phyloP scores from a whole-genome alignment of 768 basidiomycete genomes.

The Xerocomellus dryophilus region DNA sequence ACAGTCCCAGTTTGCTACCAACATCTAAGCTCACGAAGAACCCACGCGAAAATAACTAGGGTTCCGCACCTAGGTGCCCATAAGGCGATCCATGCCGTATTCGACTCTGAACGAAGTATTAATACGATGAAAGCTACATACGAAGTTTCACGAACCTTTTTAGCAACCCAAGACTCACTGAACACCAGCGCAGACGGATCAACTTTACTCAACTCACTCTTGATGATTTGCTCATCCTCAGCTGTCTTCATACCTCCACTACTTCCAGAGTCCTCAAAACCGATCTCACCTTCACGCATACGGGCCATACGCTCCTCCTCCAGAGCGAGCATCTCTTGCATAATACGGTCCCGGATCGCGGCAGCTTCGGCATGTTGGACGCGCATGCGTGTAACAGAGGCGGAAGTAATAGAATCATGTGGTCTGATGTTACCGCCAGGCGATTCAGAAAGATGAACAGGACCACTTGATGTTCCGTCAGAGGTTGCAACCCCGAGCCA shows the following conservation, averaged over 20 bases:
- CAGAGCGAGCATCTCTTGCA: constrained; percentile 96
- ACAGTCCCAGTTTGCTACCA: constrained; percentile 76
- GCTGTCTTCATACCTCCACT: constrained; percentile 54
- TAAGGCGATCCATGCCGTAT: constrained; percentile 94
- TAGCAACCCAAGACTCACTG: constrained; percentile 90
- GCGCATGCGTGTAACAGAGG: constrained; percentile 54
- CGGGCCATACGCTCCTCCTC: constrained; percentile 96
- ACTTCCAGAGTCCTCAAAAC: constrained; percentile 49
- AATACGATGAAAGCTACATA: not conserved
- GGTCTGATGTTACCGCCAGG: constrained; percentile 23
- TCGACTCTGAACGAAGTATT: constrained; percentile 48
- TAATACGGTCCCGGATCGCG: constrained; percentile 90
- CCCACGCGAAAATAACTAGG: constrained; percentile 3
- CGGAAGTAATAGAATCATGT: constrained; percentile 28
- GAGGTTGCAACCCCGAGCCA: constrained; percentile 39
- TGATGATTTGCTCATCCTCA: constrained; percentile 93
- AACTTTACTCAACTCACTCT: constrained; percentile 87
- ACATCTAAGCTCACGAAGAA: constrained; percentile 7
- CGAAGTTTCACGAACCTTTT: constrained; percentile 61
- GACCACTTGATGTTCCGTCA: constrained; percentile 23
- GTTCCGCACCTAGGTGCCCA: constrained; percentile 77
- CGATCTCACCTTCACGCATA: constrained; percentile 75
- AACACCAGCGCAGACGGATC: constrained; percentile 97
- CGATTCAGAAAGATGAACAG: constrained; percentile 29
- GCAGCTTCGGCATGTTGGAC: constrained; percentile 81